Evolutionary conservation across 2,329 filamentous ascomycete genomes (phyloP), one percentile per base, ranked within the genome.

Genomic region (Penicillium concentricum): DNA sequence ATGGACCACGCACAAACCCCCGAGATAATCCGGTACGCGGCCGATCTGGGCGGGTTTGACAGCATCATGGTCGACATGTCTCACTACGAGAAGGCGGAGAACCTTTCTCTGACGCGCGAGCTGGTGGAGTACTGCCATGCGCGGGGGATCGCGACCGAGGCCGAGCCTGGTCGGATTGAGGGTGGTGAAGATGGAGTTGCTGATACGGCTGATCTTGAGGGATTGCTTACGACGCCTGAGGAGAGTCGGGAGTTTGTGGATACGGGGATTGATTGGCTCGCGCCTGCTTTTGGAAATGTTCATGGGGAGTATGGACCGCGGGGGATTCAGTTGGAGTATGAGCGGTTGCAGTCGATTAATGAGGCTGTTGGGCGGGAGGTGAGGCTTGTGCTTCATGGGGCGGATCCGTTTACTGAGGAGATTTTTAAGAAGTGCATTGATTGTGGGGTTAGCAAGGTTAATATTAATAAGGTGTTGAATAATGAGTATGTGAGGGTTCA

Each of bases 31-130:
- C 81, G 82, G 16, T 77, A 76, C 5, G 85, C 86, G 0, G 86
- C 85, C 0, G 80, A 86, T 63, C 79, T 84, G n/a, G 78, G 82
- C 48, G 81, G 76, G 3, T 90, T 90, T 63, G 87, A 90, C 72
- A 84, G 81, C 60, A 89, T 91, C 69, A 90, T 91, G 87, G 84
- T 90, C 0, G 88, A 91, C 72, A 91, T 91, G 87, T 84, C 81
- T 56, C 87, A 90, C 69, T 85, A 88, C 67, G 86, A 88, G 63
- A 86, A 85, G 64, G 85, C 82, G 52, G 87, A 90, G 74, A 91
- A 91, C 67, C 76, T 91, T 37, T 76, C 79, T 3, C 79, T 83
- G 67, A 90, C 87, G 20, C 78, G 78, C 49, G 84, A 88, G 62
- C 74, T 90, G 49, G 84, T 85, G 7, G 74, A 73, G 22, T 85